Percentiles rank a stretch among this genome's conserved stretches.
Evolutionary conservation across 116 monocot genomes (phyloP).

Genomic region (Cymodocea nodosa): DNA sequence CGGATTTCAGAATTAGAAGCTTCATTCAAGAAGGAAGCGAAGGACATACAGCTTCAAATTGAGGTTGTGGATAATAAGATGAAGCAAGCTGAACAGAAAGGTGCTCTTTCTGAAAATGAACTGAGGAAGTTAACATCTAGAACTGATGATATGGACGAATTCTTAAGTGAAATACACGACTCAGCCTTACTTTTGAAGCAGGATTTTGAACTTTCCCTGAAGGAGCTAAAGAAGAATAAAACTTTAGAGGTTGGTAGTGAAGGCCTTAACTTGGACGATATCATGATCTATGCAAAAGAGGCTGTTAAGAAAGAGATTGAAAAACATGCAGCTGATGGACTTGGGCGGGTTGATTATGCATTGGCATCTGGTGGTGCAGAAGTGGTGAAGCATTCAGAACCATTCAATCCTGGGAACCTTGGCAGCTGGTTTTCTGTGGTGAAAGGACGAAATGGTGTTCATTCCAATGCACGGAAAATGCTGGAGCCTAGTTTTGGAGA

Average conservation of each 20-base stretch:
- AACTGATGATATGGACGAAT: slow-evolving; percentile 37
- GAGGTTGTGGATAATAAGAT: slow-evolving; percentile 46
- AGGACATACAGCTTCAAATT: slow-evolving; percentile 65
- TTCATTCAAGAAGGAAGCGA: slow-evolving; percentile 25
- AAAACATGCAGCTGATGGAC: slow-evolving; percentile 88
- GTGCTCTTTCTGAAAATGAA: slow-evolving; percentile 27
- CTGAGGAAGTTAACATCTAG: slow-evolving; percentile 34
- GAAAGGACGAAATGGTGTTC: slow-evolving; percentile 17
- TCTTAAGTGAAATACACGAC: slow-evolving; percentile 30
- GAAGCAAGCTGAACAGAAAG: slow-evolving; percentile 40
- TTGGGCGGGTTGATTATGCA: slow-evolving; percentile 90
- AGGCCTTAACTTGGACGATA: slow-evolving; percentile 40
- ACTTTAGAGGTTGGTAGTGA: slow-evolving; percentile 10
- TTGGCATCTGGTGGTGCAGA: slow-evolving; percentile 74
- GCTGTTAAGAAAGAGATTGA: slow-evolving; percentile 78
- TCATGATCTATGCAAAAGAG: slow-evolving; percentile 45
- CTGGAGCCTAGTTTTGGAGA: slow-evolving; percentile 96
- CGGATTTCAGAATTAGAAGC: slow-evolving; percentile 57
- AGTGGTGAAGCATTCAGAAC: slow-evolving; percentile 71
- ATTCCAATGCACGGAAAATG: slow-evolving; percentile 63
- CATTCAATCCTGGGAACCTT: slow-evolving; percentile 26
- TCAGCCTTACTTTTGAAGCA: slow-evolving; percentile 37
- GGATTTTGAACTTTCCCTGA: slow-evolving; percentile 43
- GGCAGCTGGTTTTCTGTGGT: slow-evolving; percentile 14
- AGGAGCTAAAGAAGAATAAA: slow-evolving; percentile 21